These are phyloP conservation scores for Holtermanniella nyarrowii DNA, from an alignment of 768 basidiomycete genomes.

Conservation along the genomic window DNA sequence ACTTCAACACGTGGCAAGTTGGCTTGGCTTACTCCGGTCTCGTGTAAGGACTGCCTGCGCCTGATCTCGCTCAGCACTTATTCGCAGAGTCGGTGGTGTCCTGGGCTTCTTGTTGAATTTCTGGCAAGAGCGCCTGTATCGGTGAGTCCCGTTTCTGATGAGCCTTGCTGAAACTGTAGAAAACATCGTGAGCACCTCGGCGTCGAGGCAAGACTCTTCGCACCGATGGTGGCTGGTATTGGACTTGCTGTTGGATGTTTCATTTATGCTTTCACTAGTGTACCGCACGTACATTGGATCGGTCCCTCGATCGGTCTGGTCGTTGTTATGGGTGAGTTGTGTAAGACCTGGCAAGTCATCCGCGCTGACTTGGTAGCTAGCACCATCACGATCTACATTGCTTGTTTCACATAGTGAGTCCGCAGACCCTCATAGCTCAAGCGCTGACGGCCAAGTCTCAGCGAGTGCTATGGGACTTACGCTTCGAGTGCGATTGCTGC, in stretches of 20 bases:
- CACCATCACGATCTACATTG: constrained; percentile 10
- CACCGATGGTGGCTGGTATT: constrained; percentile 33
- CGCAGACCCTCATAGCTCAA: background rate
- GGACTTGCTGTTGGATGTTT: constrained; percentile 42
- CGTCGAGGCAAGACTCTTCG: constrained; percentile 37
- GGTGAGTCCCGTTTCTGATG: constrained; percentile 9
- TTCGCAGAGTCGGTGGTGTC: constrained; percentile 23
- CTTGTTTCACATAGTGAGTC: constrained; percentile 46
- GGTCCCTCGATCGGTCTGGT: constrained; percentile 50
- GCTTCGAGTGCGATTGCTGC: constrained; percentile 62
- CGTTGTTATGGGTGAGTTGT: constrained; percentile 43
- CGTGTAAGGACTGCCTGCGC: constrained; percentile 20
- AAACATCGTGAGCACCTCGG: constrained; percentile 18
- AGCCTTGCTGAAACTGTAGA: background rate
- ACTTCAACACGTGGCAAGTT: constrained; percentile 52
- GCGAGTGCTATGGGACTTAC: constrained; percentile 53
- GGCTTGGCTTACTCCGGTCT: constrained; percentile 56
- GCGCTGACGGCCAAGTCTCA: constrained; percentile 36
- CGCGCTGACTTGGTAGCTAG: background rate
- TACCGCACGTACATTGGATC: constrained; percentile 52
- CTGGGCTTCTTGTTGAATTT: constrained; percentile 26
- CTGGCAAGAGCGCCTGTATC: constrained; percentile 33
- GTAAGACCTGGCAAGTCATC: background rate
- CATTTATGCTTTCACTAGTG: constrained; percentile 63
- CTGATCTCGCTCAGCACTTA: background rate